Conservation (phyloP, 2,329 filamentous ascomycete genomes). For the Penicillium sp. region DNA sequence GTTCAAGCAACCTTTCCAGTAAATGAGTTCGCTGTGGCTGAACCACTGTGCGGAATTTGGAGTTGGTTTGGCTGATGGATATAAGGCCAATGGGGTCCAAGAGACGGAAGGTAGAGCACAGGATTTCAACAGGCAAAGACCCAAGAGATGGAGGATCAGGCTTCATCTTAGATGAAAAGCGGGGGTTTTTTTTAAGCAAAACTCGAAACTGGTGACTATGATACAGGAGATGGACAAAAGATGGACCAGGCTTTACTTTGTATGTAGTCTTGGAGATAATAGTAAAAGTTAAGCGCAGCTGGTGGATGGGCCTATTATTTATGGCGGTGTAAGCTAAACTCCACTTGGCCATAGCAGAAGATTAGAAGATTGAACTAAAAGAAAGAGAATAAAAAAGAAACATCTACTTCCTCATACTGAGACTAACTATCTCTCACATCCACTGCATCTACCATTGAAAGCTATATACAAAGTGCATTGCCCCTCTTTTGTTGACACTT, state of each 20-base stretch:
- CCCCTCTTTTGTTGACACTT: conserved; percentile 7
- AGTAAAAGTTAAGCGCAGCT: no score
- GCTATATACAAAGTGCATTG: conserved; percentile 20
- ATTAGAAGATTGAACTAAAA: neutral
- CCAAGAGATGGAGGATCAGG: neutral
- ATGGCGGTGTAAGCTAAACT: neutral
- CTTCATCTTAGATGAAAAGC: neutral
- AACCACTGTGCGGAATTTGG: conserved; percentile 5
- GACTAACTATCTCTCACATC: neutral
- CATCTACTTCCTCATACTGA: neutral
- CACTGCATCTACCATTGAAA: conserved; percentile 15
- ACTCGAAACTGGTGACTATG: neutral
- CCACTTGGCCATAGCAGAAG: neutral
- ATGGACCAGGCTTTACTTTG: neutral
- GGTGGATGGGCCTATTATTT: no score
- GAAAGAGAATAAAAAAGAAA: neutral
- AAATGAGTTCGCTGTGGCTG: conserved; percentile 4
- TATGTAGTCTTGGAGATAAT: neutral
- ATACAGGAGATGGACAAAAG: neutral
- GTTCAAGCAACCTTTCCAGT: conserved; percentile 10
- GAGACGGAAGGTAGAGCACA: conserved; percentile 6
- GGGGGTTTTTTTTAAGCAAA: neutral
- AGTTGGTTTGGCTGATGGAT: conserved; percentile 10
- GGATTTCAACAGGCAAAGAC: conserved; percentile 8
- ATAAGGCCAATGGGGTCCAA: conserved; percentile 11